Evolutionary conservation across 306 rosid species (phyloP), one percentile per base, ranked within the genome.

Genomic region (Leucaena leucocephala): DNA sequence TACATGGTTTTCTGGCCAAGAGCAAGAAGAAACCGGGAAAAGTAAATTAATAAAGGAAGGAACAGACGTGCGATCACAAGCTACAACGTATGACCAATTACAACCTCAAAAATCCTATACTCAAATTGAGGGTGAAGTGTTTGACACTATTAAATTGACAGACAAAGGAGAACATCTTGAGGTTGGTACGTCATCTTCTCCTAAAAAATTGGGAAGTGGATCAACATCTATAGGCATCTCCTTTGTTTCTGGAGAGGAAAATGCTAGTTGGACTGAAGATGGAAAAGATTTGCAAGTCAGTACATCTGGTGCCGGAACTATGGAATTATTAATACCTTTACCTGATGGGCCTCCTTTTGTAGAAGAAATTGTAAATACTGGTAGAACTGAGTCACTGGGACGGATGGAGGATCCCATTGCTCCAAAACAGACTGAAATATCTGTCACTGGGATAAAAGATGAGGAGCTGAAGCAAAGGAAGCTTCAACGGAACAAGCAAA

Each of bases 381-480:
- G 81, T 64, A 82, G 72, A 72, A 73, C 76, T 71, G 84, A 89
- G 85, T 77, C 89, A n/a, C 68, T 44, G 81, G 84, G 55, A 83
- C 83, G 75, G 77, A 75, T 74, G 68, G 90, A 83, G 82, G 82
- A 66, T 17, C 78, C 84, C 38, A 72, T 72, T 77, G 27, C 78
- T 82, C 84, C 86, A 22, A 71, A 38, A 68, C 70, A 78, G 78
- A 73, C 79, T 46, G 94, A 87, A 80, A 76, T 71, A 75, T 84
- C 89, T 54, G 93, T 78, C 54, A 79, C 79, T 35, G 87, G 68
- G 74, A 84, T 68, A 81, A 88, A 52, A 84, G 86, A 80, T 71
- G 92, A 87, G 67, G 96, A 91, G 78, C 77, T 90, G 85, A 93
- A 90, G 86, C 95, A 81, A 77, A 88, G 98, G 80, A 93, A 77